A percentile compares a stretch with the other conserved stretches of the same genome.
Evolutionary conservation across 2,329 filamentous ascomycete genomes (phyloP).

Genomic region (Dothideomycetidae sp.): DNA sequence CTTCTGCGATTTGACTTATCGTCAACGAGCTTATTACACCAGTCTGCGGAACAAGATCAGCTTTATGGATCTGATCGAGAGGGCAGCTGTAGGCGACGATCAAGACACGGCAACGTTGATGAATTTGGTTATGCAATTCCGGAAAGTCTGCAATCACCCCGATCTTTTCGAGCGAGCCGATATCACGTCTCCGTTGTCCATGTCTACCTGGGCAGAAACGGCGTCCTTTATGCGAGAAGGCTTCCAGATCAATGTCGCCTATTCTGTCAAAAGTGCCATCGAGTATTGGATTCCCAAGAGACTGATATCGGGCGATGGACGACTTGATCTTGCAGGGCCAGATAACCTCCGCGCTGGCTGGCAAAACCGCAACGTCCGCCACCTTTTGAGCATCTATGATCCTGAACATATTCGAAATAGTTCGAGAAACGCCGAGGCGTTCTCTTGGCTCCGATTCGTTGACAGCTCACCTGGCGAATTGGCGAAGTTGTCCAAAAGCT

Average conservation of each 20-base stretch:
- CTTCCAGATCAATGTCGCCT: slow-evolving; percentile 60
- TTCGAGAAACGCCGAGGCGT: slow-evolving; percentile 46
- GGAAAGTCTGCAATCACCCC: slow-evolving; percentile 97
- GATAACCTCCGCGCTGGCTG: slow-evolving; percentile 68
- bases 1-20: slow-evolving; percentile 92
- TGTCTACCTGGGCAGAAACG: slow-evolving; percentile 83
- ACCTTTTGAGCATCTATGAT: slow-evolving; percentile 83
- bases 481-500: slow-evolving; percentile 52
- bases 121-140: slow-evolving; percentile 99
- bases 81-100: slow-evolving; percentile 85
- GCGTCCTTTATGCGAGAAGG: slow-evolving; percentile 90
- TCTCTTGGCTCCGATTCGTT: slow-evolving; percentile 82
- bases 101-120: slow-evolving; percentile 91
- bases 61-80: slow-evolving; percentile 96
- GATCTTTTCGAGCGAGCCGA: slow-evolving; percentile 94
- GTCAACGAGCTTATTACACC: slow-evolving; percentile 83
- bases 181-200: slow-evolving; percentile 70
- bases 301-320: slow-evolving; percentile 67
- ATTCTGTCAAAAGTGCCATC: slow-evolving; percentile 76
- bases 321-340: slow-evolving; percentile 57
- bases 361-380: slow-evolving; percentile 57
- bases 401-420: slow-evolving; percentile 62
- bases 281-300: slow-evolving; percentile 71
- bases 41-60: slow-evolving; percentile 94
- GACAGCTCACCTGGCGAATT: slow-evolving; percentile 63